Base-by-base conservation (phyloP, 192 early-diverging fungal genomes). In the Coemansia sp. region DNA sequence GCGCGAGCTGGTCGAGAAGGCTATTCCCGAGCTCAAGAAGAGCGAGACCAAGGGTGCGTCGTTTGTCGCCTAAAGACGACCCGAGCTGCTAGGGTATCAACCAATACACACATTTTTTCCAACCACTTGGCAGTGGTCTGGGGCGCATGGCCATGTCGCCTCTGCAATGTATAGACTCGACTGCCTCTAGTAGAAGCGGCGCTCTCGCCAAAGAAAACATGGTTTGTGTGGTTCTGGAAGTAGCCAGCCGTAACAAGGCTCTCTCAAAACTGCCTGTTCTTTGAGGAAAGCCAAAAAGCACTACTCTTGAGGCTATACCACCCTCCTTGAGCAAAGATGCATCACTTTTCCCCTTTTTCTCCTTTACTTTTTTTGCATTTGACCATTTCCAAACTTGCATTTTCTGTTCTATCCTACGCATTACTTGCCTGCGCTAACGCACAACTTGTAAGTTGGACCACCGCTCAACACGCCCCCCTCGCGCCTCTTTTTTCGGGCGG, bases 41-140 rank as follows among this genome's bases (percentile, higher is more conserved):
- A 99, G 94, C 88, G 95, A 97, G 79, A 71, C 69, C 66, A 97
- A 97, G 91, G 97, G 97, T 64, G 55, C 66, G 35, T 47, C 65
- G 31, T 84, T 84, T 69, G 83, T 81, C 20, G 73, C 69, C 61
- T 58, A 36, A 21, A 37, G 56, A n/a, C 10, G 18, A 35, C n/a
- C 43, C 20, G 20, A 47, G 21, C n/a, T 47, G 21, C 14, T 42
- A n/a, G 39, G 31, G 31, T 31, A 4, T 6, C 39, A 4, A 6
- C 3, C 39, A 42, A 42, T 16, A 42, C 14, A 14, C 3, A 42
- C 39, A 0, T 13, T 26, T 52, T 52, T 25, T 28, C 11, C 48
- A 42, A 16, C 31, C 31, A 31, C 39, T 42, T 16, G 39, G 14
- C 16, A 16, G 13, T 47, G 0, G 45, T n/a, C 21, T 47, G 48